Evolutionary conservation across 78 protist genomes (phyloP).

Genomic region (Neovahlkampfia damariscottae): DNA sequence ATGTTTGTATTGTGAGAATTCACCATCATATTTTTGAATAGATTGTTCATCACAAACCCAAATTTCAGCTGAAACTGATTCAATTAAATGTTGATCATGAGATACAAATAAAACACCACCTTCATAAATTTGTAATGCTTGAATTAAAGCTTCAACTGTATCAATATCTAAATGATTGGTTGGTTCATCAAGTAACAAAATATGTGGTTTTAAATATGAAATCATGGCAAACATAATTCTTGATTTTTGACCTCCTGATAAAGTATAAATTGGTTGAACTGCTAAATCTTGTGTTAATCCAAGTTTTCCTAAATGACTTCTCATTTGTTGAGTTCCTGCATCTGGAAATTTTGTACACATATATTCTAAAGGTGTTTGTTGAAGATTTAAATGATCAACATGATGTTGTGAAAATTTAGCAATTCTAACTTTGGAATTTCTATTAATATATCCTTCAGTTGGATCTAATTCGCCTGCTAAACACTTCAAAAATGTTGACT

Average conservation of each 20-base stretch:
- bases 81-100: conserved; percentile 32
- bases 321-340: conserved; percentile 21
- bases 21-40: neutral
- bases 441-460: conserved; percentile 26
- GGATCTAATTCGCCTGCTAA: conserved; percentile 19
- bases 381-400: conserved; percentile 67
- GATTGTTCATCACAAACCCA: conserved; percentile 14
- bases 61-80: conserved; percentile 8
- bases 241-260: conserved; percentile 82
- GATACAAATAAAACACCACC: conserved; percentile 38
- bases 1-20: conserved; percentile 13
- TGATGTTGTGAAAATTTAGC: conserved; percentile 70
- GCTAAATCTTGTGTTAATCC: conserved; percentile 63
- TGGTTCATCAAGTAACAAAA: conserved; percentile 55
- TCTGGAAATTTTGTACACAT: conserved; percentile 43
- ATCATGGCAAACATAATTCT: conserved; percentile 62
- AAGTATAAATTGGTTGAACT: conserved; percentile 59
- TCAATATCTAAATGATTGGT: conserved; percentile 42
- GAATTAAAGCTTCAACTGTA: conserved; percentile 42
- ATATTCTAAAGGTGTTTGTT: conserved; percentile 59
- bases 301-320: conserved; percentile 58
- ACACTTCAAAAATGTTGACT: conserved; percentile 32
- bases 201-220: conserved; percentile 46
- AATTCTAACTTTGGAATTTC: conserved; percentile 47
- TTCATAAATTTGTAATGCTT: conserved; percentile 26